phyloP scores from a whole-genome alignment of 2,329 filamentous ascomycete genomes.

The Neopestalotiopsis sp. region DNA sequence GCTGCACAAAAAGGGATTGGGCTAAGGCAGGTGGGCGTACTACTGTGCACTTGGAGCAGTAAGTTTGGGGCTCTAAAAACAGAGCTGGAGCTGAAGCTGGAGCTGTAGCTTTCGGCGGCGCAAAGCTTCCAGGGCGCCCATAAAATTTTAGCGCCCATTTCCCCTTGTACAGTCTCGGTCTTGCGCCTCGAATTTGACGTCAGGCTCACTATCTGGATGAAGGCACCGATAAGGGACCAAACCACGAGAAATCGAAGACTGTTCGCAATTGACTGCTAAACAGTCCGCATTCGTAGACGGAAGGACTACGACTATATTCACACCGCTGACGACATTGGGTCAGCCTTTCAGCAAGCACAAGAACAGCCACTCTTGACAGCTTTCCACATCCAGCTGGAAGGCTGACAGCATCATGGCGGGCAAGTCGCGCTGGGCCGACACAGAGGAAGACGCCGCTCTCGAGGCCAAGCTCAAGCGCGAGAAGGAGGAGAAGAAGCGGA shows the following conservation, averaged over 20 bases:
- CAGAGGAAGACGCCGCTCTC: constrained; percentile 78
- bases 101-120: neutral
- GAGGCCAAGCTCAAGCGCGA: constrained; percentile 77
- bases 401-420: constrained; percentile 56
- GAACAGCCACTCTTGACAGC: neutral
- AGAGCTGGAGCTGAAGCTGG: neutral
- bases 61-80: neutral
- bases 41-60: neutral
- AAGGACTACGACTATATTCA: neutral
- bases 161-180: constrained; percentile 28
- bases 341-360: neutral
- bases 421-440: constrained; percentile 87
- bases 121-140: neutral
- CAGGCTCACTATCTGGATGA: neutral
- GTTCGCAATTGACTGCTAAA: neutral
- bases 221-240: constrained; percentile 9
- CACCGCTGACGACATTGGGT: too few species aligned
- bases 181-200: constrained; percentile 24
- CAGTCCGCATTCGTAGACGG: neutral
- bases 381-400: neutral
- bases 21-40: neutral
- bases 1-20: neutral
- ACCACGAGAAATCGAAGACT: neutral
- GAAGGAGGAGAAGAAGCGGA: constrained; percentile 87
- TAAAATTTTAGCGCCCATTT: constrained; percentile 5